Conservation (phyloP, 78 protist genomes). For the Dictyostelium brefeldianum region DNA sequence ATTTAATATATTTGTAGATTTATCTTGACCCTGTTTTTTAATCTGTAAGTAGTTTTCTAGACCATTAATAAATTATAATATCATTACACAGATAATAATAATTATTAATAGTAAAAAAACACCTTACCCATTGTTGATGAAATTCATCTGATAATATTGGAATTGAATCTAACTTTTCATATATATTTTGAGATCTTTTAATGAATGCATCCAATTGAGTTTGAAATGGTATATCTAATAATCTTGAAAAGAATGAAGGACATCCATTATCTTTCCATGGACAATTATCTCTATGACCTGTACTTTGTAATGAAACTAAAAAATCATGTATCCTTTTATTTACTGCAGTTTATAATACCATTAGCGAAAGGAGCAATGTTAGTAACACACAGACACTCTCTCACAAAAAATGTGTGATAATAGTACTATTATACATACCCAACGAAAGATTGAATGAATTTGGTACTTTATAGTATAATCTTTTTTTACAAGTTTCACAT, state of each 20-base stretch:
- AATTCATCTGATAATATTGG: slow-evolving; percentile 38
- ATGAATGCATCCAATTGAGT: slow-evolving; percentile 33
- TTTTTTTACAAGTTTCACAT: slow-evolving; percentile 50
- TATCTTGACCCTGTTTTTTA: background rate
- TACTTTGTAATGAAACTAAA: background rate
- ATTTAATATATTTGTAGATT: background rate
- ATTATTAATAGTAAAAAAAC: background rate
- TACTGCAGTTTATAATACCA: too few relatives aligned
- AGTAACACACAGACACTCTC: background rate
- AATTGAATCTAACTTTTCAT: background rate
- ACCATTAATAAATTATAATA: background rate
- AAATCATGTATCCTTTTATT: slow-evolving; percentile 31
- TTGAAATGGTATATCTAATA: slow-evolving; percentile 39
- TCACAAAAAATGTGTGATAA: background rate
- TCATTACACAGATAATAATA: background rate
- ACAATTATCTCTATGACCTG: slow-evolving; percentile 62
- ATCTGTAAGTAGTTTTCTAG: background rate
- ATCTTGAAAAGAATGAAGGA: slow-evolving; percentile 58
- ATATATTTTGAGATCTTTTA: slow-evolving; percentile 27
- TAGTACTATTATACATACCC: background rate
- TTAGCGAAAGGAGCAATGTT: background rate
- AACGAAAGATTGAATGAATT: background rate
- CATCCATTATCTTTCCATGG: slow-evolving; percentile 79
- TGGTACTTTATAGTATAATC: slow-evolving; percentile 49
- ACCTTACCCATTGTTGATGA: slow-evolving; percentile 19